phyloP scores from a whole-genome alignment of 2,329 filamentous ascomycete species.

The Cadophora malorum region DNA sequence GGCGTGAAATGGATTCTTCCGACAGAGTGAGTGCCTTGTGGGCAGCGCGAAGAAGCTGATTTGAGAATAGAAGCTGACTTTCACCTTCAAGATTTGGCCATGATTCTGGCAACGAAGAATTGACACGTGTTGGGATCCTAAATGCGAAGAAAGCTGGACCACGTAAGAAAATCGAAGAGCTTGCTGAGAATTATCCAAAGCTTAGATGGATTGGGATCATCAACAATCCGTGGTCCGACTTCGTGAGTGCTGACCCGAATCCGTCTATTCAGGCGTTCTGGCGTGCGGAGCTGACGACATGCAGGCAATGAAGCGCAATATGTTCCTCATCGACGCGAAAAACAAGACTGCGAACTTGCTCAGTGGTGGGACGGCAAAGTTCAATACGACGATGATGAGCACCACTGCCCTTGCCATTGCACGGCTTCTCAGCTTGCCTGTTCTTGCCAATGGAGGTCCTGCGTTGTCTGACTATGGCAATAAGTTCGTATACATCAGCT shows the following conservation, averaged over 20 bases:
- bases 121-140: not conserved
- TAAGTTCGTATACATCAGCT: not conserved
- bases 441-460: not conserved
- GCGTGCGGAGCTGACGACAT: not conserved
- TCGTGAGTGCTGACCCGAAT: not conserved
- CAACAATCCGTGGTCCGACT: constrained; percentile 13
- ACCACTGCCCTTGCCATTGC: not conserved
- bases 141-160: not conserved
- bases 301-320: not conserved
- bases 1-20: not conserved
- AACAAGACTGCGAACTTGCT: not conserved
- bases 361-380: constrained; percentile 1
- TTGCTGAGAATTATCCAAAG: not conserved
- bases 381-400: not conserved
- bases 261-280: too few species aligned
- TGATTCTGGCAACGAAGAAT: not conserved
- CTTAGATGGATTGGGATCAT: constrained; percentile 10
- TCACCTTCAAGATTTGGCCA: not conserved
- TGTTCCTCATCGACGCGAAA: constrained; percentile 1
- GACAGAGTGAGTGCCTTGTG: not conserved
- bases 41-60: too few species aligned
- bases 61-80: too few species aligned
- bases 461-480: constrained; percentile 2
- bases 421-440: not conserved
- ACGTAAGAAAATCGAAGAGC: not conserved